These are phyloP conservation scores for Russula sp. DNA, from an alignment of 768 basidiomycete genomes.

Conservation along the genomic window DNA sequence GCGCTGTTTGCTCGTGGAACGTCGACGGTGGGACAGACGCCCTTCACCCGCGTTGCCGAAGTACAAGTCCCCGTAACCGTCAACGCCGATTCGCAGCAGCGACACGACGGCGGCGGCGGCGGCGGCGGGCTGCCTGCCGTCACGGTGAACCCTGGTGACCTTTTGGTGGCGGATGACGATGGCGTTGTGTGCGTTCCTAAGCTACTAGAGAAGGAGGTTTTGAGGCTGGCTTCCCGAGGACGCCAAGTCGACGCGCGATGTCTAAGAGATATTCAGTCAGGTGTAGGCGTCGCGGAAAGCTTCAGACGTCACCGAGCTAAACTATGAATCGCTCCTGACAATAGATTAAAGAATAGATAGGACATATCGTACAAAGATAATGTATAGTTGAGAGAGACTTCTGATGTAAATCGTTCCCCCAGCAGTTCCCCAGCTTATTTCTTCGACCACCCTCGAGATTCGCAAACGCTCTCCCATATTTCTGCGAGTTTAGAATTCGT, in stretches of 20 bases:
- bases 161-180: constrained; percentile 81
- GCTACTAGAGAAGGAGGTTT: constrained; percentile 44
- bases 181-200: constrained; percentile 80
- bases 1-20: constrained; percentile 78
- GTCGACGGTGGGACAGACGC: constrained; percentile 80
- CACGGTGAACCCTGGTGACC: constrained; percentile 64
- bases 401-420: background rate
- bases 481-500: constrained; percentile 13
- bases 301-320: constrained; percentile 69
- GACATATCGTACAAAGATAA: background rate
- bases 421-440: background rate
- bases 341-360: constrained; percentile 8
- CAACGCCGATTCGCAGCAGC: constrained; percentile 25
- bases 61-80: constrained; percentile 61
- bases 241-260: constrained; percentile 63
- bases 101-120: too few species aligned
- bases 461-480: constrained; percentile 12
- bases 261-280: constrained; percentile 65
- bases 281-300: constrained; percentile 67
- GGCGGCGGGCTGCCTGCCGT: constrained; percentile 48
- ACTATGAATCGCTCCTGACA: constrained; percentile 29
- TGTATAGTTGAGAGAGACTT: background rate
- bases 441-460: constrained; percentile 10
- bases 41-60: constrained; percentile 74
- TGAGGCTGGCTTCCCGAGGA: constrained; percentile 49